Conservation (phyloP, 169 alveolate genomes). For the Amoebophrya sp. region DNA sequence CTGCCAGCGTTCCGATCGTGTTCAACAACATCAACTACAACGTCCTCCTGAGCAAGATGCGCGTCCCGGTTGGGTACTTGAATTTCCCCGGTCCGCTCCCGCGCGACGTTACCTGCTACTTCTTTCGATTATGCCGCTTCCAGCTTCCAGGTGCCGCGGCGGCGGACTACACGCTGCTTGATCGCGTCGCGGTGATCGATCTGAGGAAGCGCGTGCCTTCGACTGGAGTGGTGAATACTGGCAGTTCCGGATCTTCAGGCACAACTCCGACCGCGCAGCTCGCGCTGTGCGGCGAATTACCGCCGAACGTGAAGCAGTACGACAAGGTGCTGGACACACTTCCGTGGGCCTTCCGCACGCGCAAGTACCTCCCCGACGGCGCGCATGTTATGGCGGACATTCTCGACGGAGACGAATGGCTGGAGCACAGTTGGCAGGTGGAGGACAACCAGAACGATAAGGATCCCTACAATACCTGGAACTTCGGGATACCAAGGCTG, state of each 20-base stretch:
- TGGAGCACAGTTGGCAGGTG: background rate
- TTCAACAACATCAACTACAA: too few relatives aligned
- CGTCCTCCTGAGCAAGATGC: background rate
- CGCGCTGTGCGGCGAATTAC: background rate
- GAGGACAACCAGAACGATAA: background rate
- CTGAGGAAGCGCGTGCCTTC: background rate
- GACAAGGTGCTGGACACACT: background rate
- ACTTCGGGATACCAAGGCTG: background rate
- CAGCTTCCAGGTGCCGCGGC: background rate
- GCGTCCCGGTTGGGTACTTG: background rate
- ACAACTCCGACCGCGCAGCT: too few relatives aligned
- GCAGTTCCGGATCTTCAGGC: too few relatives aligned
- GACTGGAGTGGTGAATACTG: too few relatives aligned
- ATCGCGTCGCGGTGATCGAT: background rate
- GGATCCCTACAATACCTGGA: background rate
- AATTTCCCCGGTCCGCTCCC: background rate
- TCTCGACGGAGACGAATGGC: background rate
- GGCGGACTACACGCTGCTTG: background rate
- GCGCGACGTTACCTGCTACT: background rate
- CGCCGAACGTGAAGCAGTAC: background rate
- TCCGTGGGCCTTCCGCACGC: background rate
- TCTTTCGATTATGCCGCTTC: background rate
- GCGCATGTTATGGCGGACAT: background rate
- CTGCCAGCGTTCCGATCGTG: too few relatives aligned
- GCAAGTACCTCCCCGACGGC: background rate